Evolutionary conservation across 306 rosid genomes (phyloP).

Genomic region (Cyamopsis tetragonoloba): DNA sequence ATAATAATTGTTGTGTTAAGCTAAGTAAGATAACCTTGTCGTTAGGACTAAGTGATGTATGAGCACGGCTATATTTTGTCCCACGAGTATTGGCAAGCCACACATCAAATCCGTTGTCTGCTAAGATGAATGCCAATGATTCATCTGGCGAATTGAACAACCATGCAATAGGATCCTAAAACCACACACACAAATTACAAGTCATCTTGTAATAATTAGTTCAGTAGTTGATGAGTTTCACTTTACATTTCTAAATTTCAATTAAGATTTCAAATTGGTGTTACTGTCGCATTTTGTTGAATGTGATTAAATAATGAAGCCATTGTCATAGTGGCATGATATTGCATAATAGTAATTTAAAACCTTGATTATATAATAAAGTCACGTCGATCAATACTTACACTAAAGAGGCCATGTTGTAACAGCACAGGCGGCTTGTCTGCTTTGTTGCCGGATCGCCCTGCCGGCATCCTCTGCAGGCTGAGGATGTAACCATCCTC

Average conservation of each 20-base stretch:
- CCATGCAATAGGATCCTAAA: conserved; percentile 61
- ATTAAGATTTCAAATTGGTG: no score
- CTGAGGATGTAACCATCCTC: conserved; percentile 60
- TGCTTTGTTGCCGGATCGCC: conserved; percentile 22
- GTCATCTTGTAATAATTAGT: not conserved
- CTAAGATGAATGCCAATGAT: conserved; percentile 62
- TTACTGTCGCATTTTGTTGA: no score
- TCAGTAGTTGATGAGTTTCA: not conserved
- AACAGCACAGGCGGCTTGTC: conserved; percentile 48
- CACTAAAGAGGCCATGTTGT: conserved; percentile 60
- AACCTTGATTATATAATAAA: no score
- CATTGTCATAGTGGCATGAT: no score
- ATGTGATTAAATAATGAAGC: no score
- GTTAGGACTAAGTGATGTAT: conserved; percentile 36
- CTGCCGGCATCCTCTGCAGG: conserved; percentile 52
- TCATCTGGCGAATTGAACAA: conserved; percentile 50
- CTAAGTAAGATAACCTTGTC: conserved; percentile 33
- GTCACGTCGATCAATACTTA: conserved; percentile 14
- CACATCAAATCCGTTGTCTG: conserved; percentile 63
- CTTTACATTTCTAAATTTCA: not conserved
- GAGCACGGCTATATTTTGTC: conserved; percentile 45
- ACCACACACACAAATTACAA: not conserved
- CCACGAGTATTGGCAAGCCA: conserved; percentile 73
- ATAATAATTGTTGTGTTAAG: no score
- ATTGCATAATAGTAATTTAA: no score